phyloP scores from a whole-genome alignment of 164 flowering plant species.

The Buxus sempervirens region DNA sequence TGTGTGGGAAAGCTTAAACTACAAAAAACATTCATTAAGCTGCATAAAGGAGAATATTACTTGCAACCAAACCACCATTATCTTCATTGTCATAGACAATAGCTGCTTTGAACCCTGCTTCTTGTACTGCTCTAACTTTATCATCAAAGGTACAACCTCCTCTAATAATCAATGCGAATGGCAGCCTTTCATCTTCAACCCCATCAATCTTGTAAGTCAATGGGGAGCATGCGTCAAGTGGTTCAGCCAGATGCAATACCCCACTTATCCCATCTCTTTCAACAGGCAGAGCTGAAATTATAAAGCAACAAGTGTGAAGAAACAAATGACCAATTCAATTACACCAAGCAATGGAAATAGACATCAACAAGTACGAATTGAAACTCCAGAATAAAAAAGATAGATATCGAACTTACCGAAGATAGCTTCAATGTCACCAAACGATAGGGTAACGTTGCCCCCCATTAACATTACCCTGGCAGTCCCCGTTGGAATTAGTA shows the following conservation, averaged over 20 bases:
- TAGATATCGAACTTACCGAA: constrained; percentile 46
- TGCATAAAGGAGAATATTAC: constrained; percentile 34
- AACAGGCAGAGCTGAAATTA: constrained; percentile 68
- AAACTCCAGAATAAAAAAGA: not conserved
- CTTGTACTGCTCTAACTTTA: constrained; percentile 83
- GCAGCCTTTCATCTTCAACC: constrained; percentile 21
- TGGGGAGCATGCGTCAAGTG: constrained; percentile 73
- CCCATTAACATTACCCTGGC: constrained; percentile 67
- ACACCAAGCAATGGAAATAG: not conserved
- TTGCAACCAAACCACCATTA: constrained; percentile 65
- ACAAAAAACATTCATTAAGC: not conserved
- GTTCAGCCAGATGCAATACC: constrained; percentile 61
- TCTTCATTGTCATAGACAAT: constrained; percentile 71
- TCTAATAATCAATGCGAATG: constrained; percentile 69
- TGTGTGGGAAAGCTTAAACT: not conserved
- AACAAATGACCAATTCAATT: not conserved
- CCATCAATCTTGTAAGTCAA: constrained; percentile 41
- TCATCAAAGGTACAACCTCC: constrained; percentile 92
- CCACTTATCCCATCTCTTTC: constrained; percentile 69
- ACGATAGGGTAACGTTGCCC: constrained; percentile 52
- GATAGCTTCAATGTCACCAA: constrained; percentile 83
- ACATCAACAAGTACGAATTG: not conserved
- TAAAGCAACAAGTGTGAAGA: not conserved
- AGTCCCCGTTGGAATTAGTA: constrained; percentile 24
- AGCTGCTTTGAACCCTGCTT: constrained; percentile 82